These are phyloP conservation scores for Laburnicola sp. DNA, from an alignment of 2,329 filamentous ascomycete species.

Conservation along the genomic window DNA sequence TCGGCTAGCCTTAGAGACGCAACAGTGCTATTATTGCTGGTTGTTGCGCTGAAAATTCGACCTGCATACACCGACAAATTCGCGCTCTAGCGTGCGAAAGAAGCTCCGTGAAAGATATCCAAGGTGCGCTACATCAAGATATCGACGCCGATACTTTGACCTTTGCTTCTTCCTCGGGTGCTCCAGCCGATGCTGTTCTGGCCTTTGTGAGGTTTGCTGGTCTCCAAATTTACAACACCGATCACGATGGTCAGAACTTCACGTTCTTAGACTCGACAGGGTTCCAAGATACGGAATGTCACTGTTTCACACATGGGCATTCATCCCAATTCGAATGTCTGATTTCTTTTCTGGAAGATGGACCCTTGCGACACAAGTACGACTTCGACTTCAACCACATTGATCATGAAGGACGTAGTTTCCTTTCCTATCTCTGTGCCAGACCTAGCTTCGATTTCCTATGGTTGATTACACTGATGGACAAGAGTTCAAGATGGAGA, in stretches of 20 bases:
- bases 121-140: not conserved
- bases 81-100: not conserved
- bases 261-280: conserved; percentile 3
- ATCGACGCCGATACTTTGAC: not conserved
- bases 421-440: conserved; percentile 1
- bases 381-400: conserved; percentile 4
- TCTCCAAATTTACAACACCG: not conserved
- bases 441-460: not conserved
- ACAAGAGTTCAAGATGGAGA: not conserved
- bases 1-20: not conserved
- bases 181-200: not conserved
- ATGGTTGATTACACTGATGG: not conserved
- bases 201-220: not conserved
- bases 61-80: conserved; percentile 4
- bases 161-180: conserved; percentile 1
- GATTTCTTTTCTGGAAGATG: not conserved
- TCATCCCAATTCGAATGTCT: not conserved
- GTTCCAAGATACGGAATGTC: not conserved
- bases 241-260: conserved; percentile 4
- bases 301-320: not conserved
- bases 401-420: conserved; percentile 6
- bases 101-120: not conserved
- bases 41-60: not conserved
- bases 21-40: not conserved
- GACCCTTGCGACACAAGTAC: too few species aligned